Conservation (phyloP, 495 filamentous ascomycete species). For the Halenospora varia region DNA sequence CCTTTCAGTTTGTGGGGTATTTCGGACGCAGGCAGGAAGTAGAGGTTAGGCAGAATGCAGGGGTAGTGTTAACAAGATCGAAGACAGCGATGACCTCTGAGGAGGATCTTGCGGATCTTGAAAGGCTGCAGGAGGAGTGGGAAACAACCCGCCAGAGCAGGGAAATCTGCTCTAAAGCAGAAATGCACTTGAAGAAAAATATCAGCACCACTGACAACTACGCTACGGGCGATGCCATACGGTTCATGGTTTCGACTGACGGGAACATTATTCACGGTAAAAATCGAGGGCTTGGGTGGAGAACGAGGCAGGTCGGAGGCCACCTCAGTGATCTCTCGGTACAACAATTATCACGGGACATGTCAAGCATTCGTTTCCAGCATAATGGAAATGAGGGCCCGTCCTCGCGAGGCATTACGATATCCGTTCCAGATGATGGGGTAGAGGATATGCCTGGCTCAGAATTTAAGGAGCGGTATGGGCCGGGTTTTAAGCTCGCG, state of each 20-base stretch:
- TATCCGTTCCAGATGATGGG: conserved; percentile 6
- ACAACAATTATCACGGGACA: conserved; percentile 36
- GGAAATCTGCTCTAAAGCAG: conserved; percentile 36
- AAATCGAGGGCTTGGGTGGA: conserved; percentile 36
- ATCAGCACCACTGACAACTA: conserved; percentile 36
- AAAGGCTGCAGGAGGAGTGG: conserved; percentile 35
- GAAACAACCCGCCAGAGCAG: conserved; percentile 34
- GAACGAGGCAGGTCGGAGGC: conserved; percentile 39
- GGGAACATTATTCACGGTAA: conserved; percentile 33
- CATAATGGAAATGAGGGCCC: conserved; percentile 10
- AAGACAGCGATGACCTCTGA: conserved; percentile 26
- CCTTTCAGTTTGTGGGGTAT: too few species aligned
- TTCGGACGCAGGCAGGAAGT: too few species aligned
- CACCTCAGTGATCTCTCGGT: conserved; percentile 33
- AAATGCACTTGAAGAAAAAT: conserved; percentile 30
- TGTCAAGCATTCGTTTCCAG: conserved; percentile 25
- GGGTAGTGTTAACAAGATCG: conserved; percentile 34
- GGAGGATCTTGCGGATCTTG: conserved; percentile 31
- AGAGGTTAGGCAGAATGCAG: too few species aligned
- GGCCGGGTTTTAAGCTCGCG: conserved; percentile 31
- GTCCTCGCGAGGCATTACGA: conserved; percentile 14
- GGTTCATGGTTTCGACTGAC: conserved; percentile 41
- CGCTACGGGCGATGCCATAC: conserved; percentile 33
- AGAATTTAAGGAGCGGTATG: conserved; percentile 34
- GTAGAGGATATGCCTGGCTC: conserved; percentile 12